Conservation (phyloP, 73 alveolate species). For the Tetrahymena malaccensis region DNA sequence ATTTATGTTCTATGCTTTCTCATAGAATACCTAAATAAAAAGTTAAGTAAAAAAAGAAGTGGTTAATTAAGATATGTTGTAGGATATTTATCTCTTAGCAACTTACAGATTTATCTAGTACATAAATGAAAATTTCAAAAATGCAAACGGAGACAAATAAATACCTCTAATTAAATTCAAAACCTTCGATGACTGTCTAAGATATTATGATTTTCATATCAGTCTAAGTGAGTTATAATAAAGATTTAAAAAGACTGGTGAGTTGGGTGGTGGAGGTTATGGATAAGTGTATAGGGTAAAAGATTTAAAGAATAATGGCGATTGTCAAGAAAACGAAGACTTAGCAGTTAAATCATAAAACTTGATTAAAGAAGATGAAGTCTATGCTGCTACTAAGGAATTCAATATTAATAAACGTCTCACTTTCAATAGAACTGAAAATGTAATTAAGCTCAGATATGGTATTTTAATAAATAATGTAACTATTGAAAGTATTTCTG, state of each 20-base stretch:
- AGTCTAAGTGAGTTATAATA: background rate
- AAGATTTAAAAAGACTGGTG: background rate
- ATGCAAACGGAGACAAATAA: too few species aligned
- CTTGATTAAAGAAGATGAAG: background rate
- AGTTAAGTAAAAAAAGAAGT: background rate
- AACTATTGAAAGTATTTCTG: background rate
- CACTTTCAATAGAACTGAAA: background rate
- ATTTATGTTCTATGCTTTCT: background rate
- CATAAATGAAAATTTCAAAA: background rate
- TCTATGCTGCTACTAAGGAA: background rate
- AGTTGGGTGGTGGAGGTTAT: background rate
- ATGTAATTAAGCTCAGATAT: background rate
- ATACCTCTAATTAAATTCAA: background rate
- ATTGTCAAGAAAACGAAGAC: background rate
- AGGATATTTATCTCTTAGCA: background rate
- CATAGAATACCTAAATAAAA: too few species aligned
- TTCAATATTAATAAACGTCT: background rate
- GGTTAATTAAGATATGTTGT: background rate
- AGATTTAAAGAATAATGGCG: background rate
- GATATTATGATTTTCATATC: background rate
- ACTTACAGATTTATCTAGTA: background rate
- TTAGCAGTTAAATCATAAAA: background rate
- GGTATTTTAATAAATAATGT: background rate
- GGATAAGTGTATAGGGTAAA: background rate
- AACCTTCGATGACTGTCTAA: background rate